Conservation (phyloP, 2,329 filamentous ascomycete species). For the Diaporthe amygdali region DNA sequence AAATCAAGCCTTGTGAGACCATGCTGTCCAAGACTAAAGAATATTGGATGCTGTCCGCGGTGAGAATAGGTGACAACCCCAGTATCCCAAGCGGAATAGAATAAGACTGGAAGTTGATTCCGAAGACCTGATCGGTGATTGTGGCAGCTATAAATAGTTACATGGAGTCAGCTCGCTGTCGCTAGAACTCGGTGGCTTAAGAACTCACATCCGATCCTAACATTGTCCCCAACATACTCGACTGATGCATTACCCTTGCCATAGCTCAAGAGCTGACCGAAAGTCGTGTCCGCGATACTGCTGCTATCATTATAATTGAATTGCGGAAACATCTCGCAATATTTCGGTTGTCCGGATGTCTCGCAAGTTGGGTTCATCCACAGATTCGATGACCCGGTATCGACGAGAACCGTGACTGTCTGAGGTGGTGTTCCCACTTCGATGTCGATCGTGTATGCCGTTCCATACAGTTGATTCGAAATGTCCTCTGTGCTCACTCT, state of each 20-base stretch:
- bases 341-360: slow-evolving; percentile 36
- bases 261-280: slow-evolving; percentile 42
- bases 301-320: slow-evolving; percentile 49
- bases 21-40: slow-evolving; percentile 58
- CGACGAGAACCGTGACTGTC: slow-evolving; percentile 51
- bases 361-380: slow-evolving; percentile 59
- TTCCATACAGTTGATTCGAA: slow-evolving; percentile 1
- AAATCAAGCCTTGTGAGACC: slow-evolving; percentile 50
- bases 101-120: slow-evolving; percentile 48
- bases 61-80: slow-evolving; percentile 49
- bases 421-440: slow-evolving; percentile 55
- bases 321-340: slow-evolving; percentile 47
- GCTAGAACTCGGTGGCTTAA: not conserved
- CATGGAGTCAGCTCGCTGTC: not conserved
- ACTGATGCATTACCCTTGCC: slow-evolving; percentile 45
- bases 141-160: slow-evolving; percentile 33
- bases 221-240: slow-evolving; percentile 49
- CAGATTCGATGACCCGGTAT: slow-evolving; percentile 60
- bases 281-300: slow-evolving; percentile 42
- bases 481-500: not conserved
- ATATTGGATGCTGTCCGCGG: slow-evolving; percentile 44
- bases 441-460: slow-evolving; percentile 35
- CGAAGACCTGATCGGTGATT: slow-evolving; percentile 54
- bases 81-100: slow-evolving; percentile 57
- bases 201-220: slow-evolving; percentile 49